Conservation (phyloP, 306 rosid genomes). For the Fragaria ananassa region DNA sequence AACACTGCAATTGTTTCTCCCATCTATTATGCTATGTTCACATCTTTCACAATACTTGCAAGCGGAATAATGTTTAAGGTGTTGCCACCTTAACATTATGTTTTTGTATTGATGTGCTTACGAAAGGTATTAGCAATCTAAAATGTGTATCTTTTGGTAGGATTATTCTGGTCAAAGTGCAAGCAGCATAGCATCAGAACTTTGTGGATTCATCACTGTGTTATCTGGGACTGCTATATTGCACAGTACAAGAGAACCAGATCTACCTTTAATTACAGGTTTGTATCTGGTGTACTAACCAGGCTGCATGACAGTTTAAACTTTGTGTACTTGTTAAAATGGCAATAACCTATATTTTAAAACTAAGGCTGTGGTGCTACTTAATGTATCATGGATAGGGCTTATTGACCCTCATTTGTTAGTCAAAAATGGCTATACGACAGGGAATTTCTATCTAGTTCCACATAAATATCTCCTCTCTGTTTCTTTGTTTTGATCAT, state of each 20-base stretch:
- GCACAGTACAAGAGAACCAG: constrained; percentile 71
- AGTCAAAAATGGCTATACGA: background rate
- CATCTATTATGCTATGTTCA: constrained; percentile 86
- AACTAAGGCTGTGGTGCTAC: background rate
- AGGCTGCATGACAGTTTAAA: background rate
- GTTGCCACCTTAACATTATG: background rate
- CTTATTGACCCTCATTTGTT: background rate
- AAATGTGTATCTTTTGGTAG: constrained; percentile 34
- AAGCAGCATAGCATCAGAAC: constrained; percentile 72
- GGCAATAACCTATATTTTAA: background rate
- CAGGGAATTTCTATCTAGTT: background rate
- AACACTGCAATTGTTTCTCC: constrained; percentile 87
- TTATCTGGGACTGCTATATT: constrained; percentile 81
- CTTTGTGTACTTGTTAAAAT: background rate
- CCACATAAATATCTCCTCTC: background rate
- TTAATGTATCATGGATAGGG: background rate
- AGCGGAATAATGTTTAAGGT: constrained; percentile 95
- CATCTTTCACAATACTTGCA: constrained; percentile 81
- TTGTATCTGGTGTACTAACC: constrained; percentile 11
- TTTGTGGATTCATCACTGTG: constrained; percentile 81
- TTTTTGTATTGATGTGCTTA: background rate
- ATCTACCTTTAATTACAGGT: constrained; percentile 62
- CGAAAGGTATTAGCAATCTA: constrained; percentile 2
- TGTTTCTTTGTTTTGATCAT: background rate
- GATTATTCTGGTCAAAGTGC: constrained; percentile 91